phyloP scores from a whole-genome alignment of 2,329 filamentous ascomycete species.

The Alternaria burnsii region DNA sequence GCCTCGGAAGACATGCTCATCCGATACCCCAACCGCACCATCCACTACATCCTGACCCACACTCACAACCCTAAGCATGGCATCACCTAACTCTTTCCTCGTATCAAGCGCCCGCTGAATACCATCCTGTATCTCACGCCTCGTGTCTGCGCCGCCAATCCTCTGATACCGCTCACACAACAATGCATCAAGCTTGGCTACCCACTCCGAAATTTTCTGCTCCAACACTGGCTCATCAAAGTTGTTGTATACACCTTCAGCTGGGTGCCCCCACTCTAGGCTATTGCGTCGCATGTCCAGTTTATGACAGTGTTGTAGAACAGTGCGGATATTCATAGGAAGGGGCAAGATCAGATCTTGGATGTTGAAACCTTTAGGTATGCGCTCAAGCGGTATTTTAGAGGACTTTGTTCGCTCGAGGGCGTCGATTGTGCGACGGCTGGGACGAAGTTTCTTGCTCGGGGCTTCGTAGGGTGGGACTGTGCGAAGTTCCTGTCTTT shows the following conservation, averaged over 20 bases:
- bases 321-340: background rate
- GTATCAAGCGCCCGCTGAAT: slow-evolving; percentile 20
- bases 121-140: slow-evolving; percentile 22
- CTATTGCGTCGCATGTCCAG: slow-evolving; percentile 33
- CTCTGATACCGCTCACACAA: slow-evolving; percentile 19
- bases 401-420: slow-evolving; percentile 46
- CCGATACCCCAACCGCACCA: background rate
- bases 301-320: slow-evolving; percentile 20
- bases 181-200: slow-evolving; percentile 20
- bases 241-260: slow-evolving; percentile 16
- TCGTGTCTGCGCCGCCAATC: slow-evolving; percentile 14
- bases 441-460: background rate
- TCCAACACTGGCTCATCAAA: slow-evolving; percentile 15
- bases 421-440: slow-evolving; percentile 17
- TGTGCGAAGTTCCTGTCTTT: background rate
- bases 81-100: slow-evolving; percentile 1
- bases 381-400: slow-evolving; percentile 51
- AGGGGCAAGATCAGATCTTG: slow-evolving; percentile 32
- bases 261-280: slow-evolving; percentile 29
- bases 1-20: background rate
- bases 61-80: background rate
- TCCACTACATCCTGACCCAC: background rate
- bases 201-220: slow-evolving; percentile 25
- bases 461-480: background rate
- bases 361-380: slow-evolving; percentile 37